Conservation (phyloP, 495 filamentous ascomycete genomes). For the Cryomyces minteri region DNA sequence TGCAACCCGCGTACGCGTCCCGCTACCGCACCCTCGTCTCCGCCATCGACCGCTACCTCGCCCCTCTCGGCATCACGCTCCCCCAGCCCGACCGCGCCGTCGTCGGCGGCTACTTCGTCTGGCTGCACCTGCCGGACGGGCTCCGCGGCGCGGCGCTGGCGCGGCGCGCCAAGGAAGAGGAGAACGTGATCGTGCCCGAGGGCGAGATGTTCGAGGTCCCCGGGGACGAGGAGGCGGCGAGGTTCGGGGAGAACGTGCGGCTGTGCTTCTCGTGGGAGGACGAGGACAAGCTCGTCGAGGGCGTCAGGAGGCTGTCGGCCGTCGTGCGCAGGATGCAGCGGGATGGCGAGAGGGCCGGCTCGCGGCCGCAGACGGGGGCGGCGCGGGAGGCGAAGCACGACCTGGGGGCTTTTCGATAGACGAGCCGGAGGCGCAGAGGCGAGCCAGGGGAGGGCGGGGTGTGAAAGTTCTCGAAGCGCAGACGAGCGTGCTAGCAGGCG, state of each 20-base stretch:
- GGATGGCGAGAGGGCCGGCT: not conserved
- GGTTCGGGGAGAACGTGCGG: constrained; percentile 37
- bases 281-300: constrained; percentile 46
- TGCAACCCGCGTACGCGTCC: constrained; percentile 34
- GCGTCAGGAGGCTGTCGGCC: constrained; percentile 39
- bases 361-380: too few relatives aligned
- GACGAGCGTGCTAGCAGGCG: too few relatives aligned
- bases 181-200: constrained; percentile 41
- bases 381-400: not conserved
- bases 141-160: constrained; percentile 36
- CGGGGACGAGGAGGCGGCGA: constrained; percentile 27
- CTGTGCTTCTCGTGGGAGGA: constrained; percentile 65
- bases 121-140: constrained; percentile 42
- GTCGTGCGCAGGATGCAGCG: constrained; percentile 20
- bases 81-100: constrained; percentile 20
- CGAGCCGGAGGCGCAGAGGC: too few relatives aligned
- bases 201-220: constrained; percentile 51
- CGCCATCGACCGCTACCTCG: constrained; percentile 35
- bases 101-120: constrained; percentile 67
- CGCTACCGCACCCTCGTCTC: constrained; percentile 34
- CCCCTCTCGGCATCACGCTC: constrained; percentile 37
- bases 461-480: too few relatives aligned
- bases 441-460: too few relatives aligned
- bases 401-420: not conserved
- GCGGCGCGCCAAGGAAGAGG: constrained; percentile 29